Percentiles rank a stretch among this genome's conserved stretches.
Evolutionary conservation across 2,329 filamentous ascomycete genomes (phyloP).

Genomic region (Emericellopsis atlantica): DNA sequence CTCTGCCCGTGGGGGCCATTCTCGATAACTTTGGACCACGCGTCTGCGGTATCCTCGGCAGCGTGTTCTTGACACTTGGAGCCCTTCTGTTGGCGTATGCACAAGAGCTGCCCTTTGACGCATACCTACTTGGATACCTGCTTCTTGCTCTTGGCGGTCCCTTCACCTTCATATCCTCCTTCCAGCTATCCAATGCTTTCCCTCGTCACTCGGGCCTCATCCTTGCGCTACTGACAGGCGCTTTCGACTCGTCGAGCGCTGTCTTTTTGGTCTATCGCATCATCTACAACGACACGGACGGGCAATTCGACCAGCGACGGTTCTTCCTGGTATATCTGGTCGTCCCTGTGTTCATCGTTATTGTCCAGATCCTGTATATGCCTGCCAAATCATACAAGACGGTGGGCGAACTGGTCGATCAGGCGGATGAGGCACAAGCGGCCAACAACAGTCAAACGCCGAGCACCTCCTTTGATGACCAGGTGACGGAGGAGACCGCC

Average conservation of each 20-base stretch:
- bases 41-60: constrained; percentile 58
- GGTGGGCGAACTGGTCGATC: constrained; percentile 66
- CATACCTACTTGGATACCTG: constrained; percentile 60
- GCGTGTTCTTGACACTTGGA: constrained; percentile 56
- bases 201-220: constrained; percentile 67
- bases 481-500: constrained; percentile 44
- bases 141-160: constrained; percentile 68
- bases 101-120: constrained; percentile 56
- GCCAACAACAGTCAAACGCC: constrained; percentile 15
- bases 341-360: constrained; percentile 54
- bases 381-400: constrained; percentile 72
- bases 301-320: constrained; percentile 44
- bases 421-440: constrained; percentile 44
- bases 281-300: constrained; percentile 45
- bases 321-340: constrained; percentile 65
- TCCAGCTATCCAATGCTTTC: constrained; percentile 77
- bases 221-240: constrained; percentile 65
- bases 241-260: constrained; percentile 73
- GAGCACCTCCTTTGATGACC: constrained; percentile 32
- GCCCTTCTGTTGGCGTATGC: constrained; percentile 54
- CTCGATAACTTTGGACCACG: constrained; percentile 74
- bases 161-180: constrained; percentile 72
- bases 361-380: constrained; percentile 59
- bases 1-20: constrained; percentile 73
- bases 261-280: constrained; percentile 65